These are phyloP conservation scores for Solanum megistacrolobum DNA, from an alignment of 257 asterid species.

Conservation along the genomic window DNA sequence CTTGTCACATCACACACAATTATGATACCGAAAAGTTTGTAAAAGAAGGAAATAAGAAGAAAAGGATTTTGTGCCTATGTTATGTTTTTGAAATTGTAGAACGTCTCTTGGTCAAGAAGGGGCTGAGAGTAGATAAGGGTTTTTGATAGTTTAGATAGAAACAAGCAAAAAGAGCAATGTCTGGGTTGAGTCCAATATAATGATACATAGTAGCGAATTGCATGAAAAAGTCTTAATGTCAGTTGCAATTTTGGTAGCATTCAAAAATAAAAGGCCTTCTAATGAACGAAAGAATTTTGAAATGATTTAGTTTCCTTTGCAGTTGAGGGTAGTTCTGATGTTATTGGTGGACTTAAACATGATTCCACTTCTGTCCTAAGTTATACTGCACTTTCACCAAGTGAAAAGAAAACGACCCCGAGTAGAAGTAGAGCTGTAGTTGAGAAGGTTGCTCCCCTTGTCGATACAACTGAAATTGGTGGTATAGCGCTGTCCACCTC, in stretches of 20 bases:
- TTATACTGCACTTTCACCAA: conserved; percentile 22
- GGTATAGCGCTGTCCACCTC: conserved; percentile 6
- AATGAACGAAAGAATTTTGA: neutral
- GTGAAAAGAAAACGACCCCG: conserved; percentile 16
- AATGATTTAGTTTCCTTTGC: conserved; percentile 16
- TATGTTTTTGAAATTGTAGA: neutral
- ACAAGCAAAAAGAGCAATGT: neutral
- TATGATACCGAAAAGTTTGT: neutral
- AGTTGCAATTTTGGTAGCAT: neutral
- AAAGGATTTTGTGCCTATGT: neutral
- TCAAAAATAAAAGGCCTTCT: neutral
- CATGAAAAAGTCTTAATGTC: neutral
- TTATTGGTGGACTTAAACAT: conserved; percentile 21
- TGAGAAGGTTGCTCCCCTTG: conserved; percentile 19
- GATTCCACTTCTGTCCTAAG: conserved; percentile 14
- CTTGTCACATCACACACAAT: neutral
- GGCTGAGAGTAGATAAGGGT: neutral
- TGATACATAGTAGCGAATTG: neutral
- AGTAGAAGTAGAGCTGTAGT: conserved; percentile 6
- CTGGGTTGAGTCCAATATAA: neutral
- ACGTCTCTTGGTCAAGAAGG: neutral
- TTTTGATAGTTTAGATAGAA: neutral
- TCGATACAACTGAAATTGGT: neutral
- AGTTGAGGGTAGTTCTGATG: conserved; percentile 31
- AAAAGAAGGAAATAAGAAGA: neutral